phyloP scores from a whole-genome alignment of 2,329 filamentous ascomycete genomes.

The Keithomyces neogunnii region DNA sequence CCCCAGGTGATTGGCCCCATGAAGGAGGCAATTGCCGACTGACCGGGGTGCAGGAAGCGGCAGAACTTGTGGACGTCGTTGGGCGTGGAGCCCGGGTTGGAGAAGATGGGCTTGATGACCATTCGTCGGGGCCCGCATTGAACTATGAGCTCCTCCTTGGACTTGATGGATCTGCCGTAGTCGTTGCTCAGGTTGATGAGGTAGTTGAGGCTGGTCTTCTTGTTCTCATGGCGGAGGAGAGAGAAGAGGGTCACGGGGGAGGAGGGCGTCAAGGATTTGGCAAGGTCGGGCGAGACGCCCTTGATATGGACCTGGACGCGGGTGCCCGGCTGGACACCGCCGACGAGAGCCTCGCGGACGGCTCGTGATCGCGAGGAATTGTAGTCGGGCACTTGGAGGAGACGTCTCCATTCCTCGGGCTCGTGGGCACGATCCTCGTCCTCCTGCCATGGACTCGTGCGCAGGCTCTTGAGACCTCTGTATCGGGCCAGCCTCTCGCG shows the following conservation, averaged over 20 bases:
- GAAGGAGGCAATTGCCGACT: conserved; percentile 82
- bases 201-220: conserved; percentile 82
- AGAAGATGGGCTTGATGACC: conserved; percentile 84
- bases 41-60: conserved; percentile 83
- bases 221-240: conserved; percentile 88
- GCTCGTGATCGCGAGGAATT: conserved; percentile 70
- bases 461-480: conserved; percentile 83
- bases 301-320: conserved; percentile 72
- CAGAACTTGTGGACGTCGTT: conserved; percentile 98
- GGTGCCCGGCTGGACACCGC: conserved; percentile 76
- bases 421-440: conserved; percentile 80
- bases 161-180: conserved; percentile 67
- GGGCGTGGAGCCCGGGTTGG: conserved; percentile 77
- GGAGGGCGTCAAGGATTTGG: conserved; percentile 38
- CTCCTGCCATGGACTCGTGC: conserved; percentile 81
- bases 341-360: conserved; percentile 76
- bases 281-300: conserved; percentile 34
- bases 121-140: conserved; percentile 86
- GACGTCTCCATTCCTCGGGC: conserved; percentile 79
- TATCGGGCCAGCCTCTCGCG: conserved; percentile 80
- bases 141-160: conserved; percentile 85
- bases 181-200: conserved; percentile 80
- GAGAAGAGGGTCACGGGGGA: conserved; percentile 70
- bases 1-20: conserved; percentile 91
- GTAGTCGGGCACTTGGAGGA: conserved; percentile 87